Evolutionary conservation across 73 alveolate genomes (phyloP), one percentile per base, ranked within the genome.

Genomic region (Diophrys sp.): DNA sequence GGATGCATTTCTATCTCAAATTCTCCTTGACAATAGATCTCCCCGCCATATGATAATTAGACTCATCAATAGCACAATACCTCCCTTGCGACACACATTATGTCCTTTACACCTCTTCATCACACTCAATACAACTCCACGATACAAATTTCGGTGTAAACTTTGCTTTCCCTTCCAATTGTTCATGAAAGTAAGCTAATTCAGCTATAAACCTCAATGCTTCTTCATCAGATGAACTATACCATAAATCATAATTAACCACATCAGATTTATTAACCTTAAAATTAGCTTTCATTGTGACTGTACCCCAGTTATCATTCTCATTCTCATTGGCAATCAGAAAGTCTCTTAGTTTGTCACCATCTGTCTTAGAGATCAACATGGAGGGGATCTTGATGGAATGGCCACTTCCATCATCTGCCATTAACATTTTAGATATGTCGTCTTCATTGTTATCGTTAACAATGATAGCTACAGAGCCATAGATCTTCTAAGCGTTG

Each of bases 391-490:
- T 93, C 33, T 80, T 55, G 67, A 95, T 83, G 56, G 90, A 94
- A 56, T 87, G 90, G n/a, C 97, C 99, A 14, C 98, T 90, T 0
- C 99, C 99, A 83, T 95, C 98, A 85, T 95, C 99, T n/a, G 93
- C 85, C 97, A 95, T 93, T 54, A 87, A 83, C 54, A 90, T 74
- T 29, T 87, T 83, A 14, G 79, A 83, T 33, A 84, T 79, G 34
- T 89, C 91, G 14, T 81, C 90, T 2, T 56, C 32, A 27, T 79
- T 87, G 56, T 62, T 56, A 74, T 86, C 78, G 73, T 95, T 94
- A 27, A 91, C 89, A 2, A 95, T 85, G 53, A 95, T 69, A 55
- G 94, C 93, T 74, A 94, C 90, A 26, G 82, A 71, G 54, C 89
- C 94, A 33, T 98, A 97, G 0, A 83, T 84, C 73, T 71, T 85